Base-by-base conservation (phyloP, 2,329 filamentous ascomycete genomes). In the Cladophialophora bantiana region DNA sequence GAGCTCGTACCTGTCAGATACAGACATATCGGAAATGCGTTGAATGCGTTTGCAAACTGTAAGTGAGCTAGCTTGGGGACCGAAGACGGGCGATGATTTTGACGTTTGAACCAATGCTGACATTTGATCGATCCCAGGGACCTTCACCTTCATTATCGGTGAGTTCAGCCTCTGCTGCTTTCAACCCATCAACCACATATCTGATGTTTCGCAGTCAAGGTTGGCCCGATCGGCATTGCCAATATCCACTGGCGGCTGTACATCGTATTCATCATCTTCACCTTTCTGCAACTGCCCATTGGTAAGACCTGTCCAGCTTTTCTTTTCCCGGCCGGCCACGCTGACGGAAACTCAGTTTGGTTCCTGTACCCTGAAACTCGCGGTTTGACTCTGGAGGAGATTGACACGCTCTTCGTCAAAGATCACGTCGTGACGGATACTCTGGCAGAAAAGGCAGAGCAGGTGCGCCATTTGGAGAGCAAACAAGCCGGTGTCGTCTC, bases 311-410 rank as follows among this genome's bases (percentile, higher is more conserved):
- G 12, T 34, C 2, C 12, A 20, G 15, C 5, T 3, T 32, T 32
- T 18, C 3, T 34, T 7, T 26, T 54, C 20, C 26, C 7, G 26
- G 7, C 12, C 9, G 32, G 26, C 26, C 32, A 12, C 15, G 13
- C 52, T 54, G 52, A 54, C 32, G 15, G 32, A 54, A 54, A 34
- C 12, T 15, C 34, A 74, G 86, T 88, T 50, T 90, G 83, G 82
- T 88, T 89, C 80, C 84, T 88, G 68, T 83, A 90, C 31, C 90
- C 89, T 0, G 89, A 92, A 78, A 92, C 90, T 10, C 91, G 91
- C 79, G 89, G 89, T 26, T 70, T 82, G 68, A 74, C 77, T 69
- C 71, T 72, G 3, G 70, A 72, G 53, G 65, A 68, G 15, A 72
- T 72, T 38, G 68, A 72, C 40, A 61, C 45, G 1, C 58, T 72